phyloP scores from a whole-genome alignment of 2,329 filamentous ascomycete species.

The Xylariaceae sp. region DNA sequence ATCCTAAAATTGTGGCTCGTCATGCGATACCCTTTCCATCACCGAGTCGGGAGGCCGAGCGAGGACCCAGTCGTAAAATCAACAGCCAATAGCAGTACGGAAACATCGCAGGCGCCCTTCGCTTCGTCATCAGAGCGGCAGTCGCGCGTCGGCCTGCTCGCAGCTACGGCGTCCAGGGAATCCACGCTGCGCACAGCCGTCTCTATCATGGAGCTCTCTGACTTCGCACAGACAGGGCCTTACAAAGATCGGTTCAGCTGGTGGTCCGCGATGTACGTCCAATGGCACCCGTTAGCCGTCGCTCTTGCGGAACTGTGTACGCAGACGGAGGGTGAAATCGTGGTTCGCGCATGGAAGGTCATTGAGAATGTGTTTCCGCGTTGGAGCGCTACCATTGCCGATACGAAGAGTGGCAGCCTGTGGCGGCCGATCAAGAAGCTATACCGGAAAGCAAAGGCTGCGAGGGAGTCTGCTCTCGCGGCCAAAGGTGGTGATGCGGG shows the following conservation, averaged over 20 bases:
- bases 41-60: background rate
- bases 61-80: conserved; percentile 7
- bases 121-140: conserved; percentile 1
- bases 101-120: background rate
- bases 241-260: conserved; percentile 40
- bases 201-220: conserved; percentile 41
- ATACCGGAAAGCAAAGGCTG: conserved; percentile 45
- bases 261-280: conserved; percentile 49
- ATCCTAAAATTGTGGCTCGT: conserved; percentile 46
- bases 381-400: conserved; percentile 45
- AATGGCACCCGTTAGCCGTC: conserved; percentile 53
- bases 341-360: conserved; percentile 46
- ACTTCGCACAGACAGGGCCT: conserved; percentile 29
- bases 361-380: conserved; percentile 43
- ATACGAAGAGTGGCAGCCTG: conserved; percentile 45
- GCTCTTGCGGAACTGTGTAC: conserved; percentile 49
- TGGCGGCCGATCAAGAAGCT: conserved; percentile 54
- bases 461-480: conserved; percentile 30
- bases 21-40: conserved; percentile 42
- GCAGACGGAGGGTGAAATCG: conserved; percentile 42
- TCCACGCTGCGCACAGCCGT: conserved; percentile 45
- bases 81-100: background rate
- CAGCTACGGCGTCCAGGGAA: conserved; percentile 29
- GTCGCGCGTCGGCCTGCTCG: background rate
- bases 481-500: background rate